A percentile compares a stretch with the other conserved stretches of the same genome.
Evolutionary conservation across 768 basidiomycete species (phyloP).

Genomic region (Collybia mongolica): DNA sequence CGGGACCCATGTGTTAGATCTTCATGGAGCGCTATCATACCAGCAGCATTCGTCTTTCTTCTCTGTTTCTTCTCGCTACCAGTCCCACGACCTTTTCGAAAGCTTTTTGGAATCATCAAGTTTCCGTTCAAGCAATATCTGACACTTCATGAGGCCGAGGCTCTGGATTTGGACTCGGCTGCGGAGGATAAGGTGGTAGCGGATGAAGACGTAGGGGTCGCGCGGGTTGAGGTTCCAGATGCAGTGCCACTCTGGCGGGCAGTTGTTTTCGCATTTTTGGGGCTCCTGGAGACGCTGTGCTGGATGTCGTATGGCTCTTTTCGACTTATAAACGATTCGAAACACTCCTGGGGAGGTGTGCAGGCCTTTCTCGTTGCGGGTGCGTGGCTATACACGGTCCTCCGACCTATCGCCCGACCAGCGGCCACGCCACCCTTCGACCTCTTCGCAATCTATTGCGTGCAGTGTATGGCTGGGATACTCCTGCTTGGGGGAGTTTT

Average conservation of each 20-base stretch:
- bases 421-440: constrained; percentile 61
- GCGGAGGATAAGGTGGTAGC: constrained; percentile 17
- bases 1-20: constrained; percentile 44
- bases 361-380: constrained; percentile 46
- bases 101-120: constrained; percentile 21
- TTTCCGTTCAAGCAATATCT: constrained; percentile 41
- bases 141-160: constrained; percentile 56
- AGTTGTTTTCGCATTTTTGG: constrained; percentile 51
- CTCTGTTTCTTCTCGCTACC: constrained; percentile 38
- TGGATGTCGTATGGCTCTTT: constrained; percentile 68
- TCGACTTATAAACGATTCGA: constrained; percentile 34
- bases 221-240: constrained; percentile 16
- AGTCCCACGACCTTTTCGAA: constrained; percentile 21
- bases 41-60: constrained; percentile 43
- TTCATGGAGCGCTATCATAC: constrained; percentile 50
- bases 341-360: constrained; percentile 28
- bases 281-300: constrained; percentile 52
- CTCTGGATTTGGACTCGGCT: constrained; percentile 28
- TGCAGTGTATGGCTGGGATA: constrained; percentile 42
- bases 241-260: constrained; percentile 59
- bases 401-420: constrained; percentile 55
- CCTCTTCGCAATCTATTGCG: constrained; percentile 55
- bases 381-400: constrained; percentile 67
- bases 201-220: constrained; percentile 17
- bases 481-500: constrained; percentile 53